These are phyloP conservation scores for Telfairia occidentalis DNA, from an alignment of 331 rosid genomes.

Conservation along the genomic window DNA sequence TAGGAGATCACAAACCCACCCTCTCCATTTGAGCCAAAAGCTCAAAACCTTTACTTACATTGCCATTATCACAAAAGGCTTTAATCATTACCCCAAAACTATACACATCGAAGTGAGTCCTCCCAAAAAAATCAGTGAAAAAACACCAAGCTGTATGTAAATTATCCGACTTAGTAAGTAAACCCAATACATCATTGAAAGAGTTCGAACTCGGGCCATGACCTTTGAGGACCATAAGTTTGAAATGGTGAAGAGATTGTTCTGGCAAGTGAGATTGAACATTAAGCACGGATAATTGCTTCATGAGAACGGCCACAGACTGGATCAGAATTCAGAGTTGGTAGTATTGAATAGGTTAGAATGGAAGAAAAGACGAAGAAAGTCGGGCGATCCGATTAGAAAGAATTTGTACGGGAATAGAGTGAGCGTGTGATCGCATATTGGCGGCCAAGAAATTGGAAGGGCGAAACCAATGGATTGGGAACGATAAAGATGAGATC, in stretches of 20 bases:
- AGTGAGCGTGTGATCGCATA: conserved; percentile 34
- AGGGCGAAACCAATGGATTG: conserved; percentile 33
- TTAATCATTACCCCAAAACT: conserved; percentile 69
- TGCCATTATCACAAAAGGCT: conserved; percentile 55
- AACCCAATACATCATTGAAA: conserved; percentile 42
- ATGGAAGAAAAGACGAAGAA: conserved; percentile 36
- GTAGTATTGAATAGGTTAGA: conserved; percentile 28
- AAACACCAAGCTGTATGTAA: conserved; percentile 41
- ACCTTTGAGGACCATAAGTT: conserved; percentile 35
- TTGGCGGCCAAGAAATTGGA: conserved; percentile 29
- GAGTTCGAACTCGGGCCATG: conserved; percentile 35
- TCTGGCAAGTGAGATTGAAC: conserved; percentile 35
- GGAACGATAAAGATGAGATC: not conserved
- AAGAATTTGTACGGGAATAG: conserved; percentile 36
- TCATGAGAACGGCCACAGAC: conserved; percentile 23
- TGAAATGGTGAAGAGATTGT: conserved; percentile 35
- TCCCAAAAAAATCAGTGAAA: conserved; percentile 31
- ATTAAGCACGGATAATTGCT: conserved; percentile 44
- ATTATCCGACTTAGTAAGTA: conserved; percentile 28
- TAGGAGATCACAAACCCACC: conserved; percentile 38
- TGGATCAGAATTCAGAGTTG: conserved; percentile 14
- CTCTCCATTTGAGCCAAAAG: conserved; percentile 38
- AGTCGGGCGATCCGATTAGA: conserved; percentile 31
- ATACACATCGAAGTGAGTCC: conserved; percentile 38
- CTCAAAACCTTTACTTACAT: conserved; percentile 42